Percentiles rank a stretch among this genome's conserved stretches.
phyloP scores from a whole-genome alignment of 129 eudicot genomes.

The Heracleum sosnowskyi region DNA sequence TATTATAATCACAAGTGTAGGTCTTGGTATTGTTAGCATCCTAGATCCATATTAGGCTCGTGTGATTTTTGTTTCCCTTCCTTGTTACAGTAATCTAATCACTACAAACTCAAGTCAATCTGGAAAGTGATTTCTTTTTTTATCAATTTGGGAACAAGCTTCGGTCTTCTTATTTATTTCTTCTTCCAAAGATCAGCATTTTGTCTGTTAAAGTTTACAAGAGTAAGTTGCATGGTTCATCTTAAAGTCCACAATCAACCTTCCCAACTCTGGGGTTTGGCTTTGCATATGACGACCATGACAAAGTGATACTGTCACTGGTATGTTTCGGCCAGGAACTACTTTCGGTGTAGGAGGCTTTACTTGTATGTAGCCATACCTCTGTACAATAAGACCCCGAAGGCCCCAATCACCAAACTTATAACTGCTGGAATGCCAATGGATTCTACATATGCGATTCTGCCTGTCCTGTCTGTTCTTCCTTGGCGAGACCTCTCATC shows the following conservation, averaged over 20 bases:
- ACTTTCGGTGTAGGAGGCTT: background rate
- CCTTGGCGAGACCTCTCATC: constrained; percentile 53
- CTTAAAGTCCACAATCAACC: background rate
- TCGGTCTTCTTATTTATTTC: background rate
- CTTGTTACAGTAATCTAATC: too few species aligned
- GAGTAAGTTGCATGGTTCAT: background rate
- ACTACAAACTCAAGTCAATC: background rate
- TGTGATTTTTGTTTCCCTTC: too few species aligned
- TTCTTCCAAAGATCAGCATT: background rate
- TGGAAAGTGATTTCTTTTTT: background rate
- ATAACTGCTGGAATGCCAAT: constrained; percentile 40
- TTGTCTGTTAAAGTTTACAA: background rate
- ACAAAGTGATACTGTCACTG: background rate
- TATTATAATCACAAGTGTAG: too few species aligned
- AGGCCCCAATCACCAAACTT: constrained; percentile 56
- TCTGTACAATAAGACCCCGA: constrained; percentile 59
- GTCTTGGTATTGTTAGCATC: too few species aligned
- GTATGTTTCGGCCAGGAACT: background rate
- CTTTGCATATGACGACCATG: background rate
- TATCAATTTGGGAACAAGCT: background rate
- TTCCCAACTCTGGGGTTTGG: background rate
- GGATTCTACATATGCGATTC: constrained; percentile 27
- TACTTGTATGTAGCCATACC: constrained; percentile 40
- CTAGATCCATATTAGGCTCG: too few species aligned
- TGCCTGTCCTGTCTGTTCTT: constrained; percentile 24